A percentile compares a stretch with the other conserved stretches of the same genome.
Evolutionary conservation across 495 filamentous ascomycete genomes (phyloP).

Genomic region (Trichoderma parareesei): DNA sequence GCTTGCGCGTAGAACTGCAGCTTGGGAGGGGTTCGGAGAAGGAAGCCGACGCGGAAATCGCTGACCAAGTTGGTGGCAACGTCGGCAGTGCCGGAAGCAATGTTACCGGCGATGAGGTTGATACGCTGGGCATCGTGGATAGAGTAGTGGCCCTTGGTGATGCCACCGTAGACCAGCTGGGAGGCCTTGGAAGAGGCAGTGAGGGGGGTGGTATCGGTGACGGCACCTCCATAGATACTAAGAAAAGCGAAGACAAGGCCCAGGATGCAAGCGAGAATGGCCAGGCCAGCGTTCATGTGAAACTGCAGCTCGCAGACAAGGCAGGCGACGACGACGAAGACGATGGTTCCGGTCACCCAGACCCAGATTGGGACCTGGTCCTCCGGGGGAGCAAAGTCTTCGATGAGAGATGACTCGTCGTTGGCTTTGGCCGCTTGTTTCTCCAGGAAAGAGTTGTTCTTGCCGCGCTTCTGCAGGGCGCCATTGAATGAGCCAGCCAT

Average conservation of each 20-base stretch:
- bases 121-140: slow-evolving; percentile 39
- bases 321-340: slow-evolving; percentile 45
- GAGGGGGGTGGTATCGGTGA: slow-evolving; percentile 55
- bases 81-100: slow-evolving; percentile 46
- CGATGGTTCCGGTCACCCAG: slow-evolving; percentile 47
- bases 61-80: slow-evolving; percentile 39
- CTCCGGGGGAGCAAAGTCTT: slow-evolving; percentile 43
- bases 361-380: slow-evolving; percentile 56
- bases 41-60: slow-evolving; percentile 53
- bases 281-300: slow-evolving; percentile 52
- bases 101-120: slow-evolving; percentile 48
- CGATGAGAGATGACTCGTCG: slow-evolving; percentile 29
- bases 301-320: slow-evolving; percentile 54
- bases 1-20: slow-evolving; percentile 52
- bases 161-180: slow-evolving; percentile 50
- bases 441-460: slow-evolving; percentile 39
- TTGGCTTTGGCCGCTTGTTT: slow-evolving; percentile 27
- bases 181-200: slow-evolving; percentile 52
- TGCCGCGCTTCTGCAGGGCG: slow-evolving; percentile 30
- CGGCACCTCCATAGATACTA: slow-evolving; percentile 55
- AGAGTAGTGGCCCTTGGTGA: slow-evolving; percentile 35
- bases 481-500: slow-evolving; percentile 35
- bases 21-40: slow-evolving; percentile 50
- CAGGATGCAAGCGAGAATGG: slow-evolving; percentile 51
- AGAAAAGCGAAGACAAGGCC: slow-evolving; percentile 64